A percentile compares a stretch with the other conserved stretches of the same genome.
Conservation (phyloP, 164 flowering plant species). For the Berberis vulgaris region DNA sequence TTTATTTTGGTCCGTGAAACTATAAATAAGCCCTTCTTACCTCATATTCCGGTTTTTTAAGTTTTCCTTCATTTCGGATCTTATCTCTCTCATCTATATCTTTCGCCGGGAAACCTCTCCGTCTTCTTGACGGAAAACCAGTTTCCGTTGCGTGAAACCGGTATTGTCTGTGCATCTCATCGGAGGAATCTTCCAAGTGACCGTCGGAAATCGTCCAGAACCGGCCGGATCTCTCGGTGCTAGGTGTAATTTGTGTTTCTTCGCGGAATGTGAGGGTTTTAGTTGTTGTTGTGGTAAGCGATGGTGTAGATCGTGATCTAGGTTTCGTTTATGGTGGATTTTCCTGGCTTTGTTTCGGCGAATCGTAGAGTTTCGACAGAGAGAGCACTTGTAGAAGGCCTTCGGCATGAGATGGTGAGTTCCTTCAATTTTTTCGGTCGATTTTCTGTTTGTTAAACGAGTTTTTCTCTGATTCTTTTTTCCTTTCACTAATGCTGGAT, state of each 20-base stretch:
- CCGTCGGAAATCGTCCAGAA: not conserved
- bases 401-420: slow-evolving; percentile 77
- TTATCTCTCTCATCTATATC: slow-evolving; percentile 12
- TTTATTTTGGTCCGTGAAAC: slow-evolving; percentile 20
- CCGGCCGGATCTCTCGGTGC: slow-evolving; percentile 26
- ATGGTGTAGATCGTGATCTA: slow-evolving; percentile 37
- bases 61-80: slow-evolving; percentile 11
- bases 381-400: slow-evolving; percentile 18
- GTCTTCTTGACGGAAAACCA: slow-evolving; percentile 27
- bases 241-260: slow-evolving; percentile 11
- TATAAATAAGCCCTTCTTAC: slow-evolving; percentile 38
- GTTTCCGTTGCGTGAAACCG: slow-evolving; percentile 14
- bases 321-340: slow-evolving; percentile 22
- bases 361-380: slow-evolving; percentile 28
- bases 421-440: too few species aligned
- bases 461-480: not conserved
- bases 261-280: slow-evolving; percentile 54
- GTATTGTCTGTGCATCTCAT: not conserved
- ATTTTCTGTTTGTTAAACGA: not conserved
- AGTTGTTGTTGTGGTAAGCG: slow-evolving; percentile 9
- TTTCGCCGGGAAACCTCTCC: slow-evolving; percentile 14
- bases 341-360: not conserved
- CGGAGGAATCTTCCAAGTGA: not conserved
- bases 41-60: slow-evolving; percentile 41
- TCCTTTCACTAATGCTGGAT: too few species aligned